These are phyloP conservation scores for Leucocoprinus sp. DNA, from an alignment of 768 basidiomycete genomes.

Conservation along the genomic window DNA sequence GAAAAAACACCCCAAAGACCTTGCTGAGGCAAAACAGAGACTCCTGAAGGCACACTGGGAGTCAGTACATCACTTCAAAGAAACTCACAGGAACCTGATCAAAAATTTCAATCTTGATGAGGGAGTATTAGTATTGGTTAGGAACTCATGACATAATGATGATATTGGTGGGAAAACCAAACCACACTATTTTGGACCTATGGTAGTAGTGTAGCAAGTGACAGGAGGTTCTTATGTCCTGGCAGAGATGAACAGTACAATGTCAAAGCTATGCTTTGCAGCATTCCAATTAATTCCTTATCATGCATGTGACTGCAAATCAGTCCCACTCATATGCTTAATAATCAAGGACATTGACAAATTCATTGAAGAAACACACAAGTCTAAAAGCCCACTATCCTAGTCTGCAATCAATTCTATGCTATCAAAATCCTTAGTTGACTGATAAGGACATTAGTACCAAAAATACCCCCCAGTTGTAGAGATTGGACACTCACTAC, in stretches of 20 bases:
- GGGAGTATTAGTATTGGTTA: slow-evolving; percentile 24
- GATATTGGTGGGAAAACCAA: slow-evolving; percentile 20
- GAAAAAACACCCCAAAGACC: slow-evolving; percentile 17
- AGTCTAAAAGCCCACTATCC: neutral
- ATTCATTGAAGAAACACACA: neutral
- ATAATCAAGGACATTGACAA: neutral
- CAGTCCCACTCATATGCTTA: neutral
- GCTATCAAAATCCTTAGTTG: too few relatives aligned
- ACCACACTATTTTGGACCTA: slow-evolving; percentile 26
- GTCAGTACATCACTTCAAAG: slow-evolving; percentile 19
- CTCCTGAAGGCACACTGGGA: slow-evolving; percentile 12
- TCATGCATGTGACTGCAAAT: neutral
- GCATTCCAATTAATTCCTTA: slow-evolving; percentile 18
- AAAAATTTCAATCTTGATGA: slow-evolving; percentile 13
- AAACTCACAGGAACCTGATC: slow-evolving; percentile 13
- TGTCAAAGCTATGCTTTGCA: slow-evolving; percentile 13
- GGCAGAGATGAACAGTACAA: slow-evolving; percentile 19
- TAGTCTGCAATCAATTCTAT: too few relatives aligned
- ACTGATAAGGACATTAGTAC: too few relatives aligned
- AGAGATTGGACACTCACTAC: too few relatives aligned
- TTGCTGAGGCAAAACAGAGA: slow-evolving; percentile 13
- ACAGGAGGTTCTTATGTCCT: slow-evolving; percentile 20
- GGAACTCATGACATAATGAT: slow-evolving; percentile 22
- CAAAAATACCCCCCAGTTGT: too few relatives aligned
- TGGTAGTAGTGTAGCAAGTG: slow-evolving; percentile 20